These are phyloP conservation scores for Xeromyces bisporus DNA, from an alignment of 495 filamentous ascomycete species.

Conservation along the genomic window DNA sequence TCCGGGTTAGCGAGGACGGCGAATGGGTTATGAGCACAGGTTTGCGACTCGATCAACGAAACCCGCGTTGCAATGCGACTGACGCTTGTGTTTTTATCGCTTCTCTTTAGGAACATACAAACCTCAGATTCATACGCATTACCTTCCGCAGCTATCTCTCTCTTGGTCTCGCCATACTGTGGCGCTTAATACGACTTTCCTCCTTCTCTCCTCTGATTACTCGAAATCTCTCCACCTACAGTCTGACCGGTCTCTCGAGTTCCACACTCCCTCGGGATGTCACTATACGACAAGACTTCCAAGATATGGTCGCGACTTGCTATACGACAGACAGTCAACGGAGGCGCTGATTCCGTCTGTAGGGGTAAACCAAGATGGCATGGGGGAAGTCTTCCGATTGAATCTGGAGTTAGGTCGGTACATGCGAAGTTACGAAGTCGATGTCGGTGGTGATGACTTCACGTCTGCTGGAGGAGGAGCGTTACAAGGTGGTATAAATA, in stretches of 20 bases:
- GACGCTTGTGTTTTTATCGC: constrained; percentile 4
- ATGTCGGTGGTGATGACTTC: constrained; percentile 70
- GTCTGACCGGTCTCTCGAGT: constrained; percentile 76
- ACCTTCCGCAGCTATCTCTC: constrained; percentile 79
- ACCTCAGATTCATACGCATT: constrained; percentile 91
- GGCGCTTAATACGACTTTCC: constrained; percentile 83
- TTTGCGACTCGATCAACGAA: constrained; percentile 17
- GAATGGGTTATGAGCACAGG: constrained; percentile 98
- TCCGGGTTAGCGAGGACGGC: constrained; percentile 86
- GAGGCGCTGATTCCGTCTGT: constrained; percentile 80
- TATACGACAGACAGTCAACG: constrained; percentile 69
- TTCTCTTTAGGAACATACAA: constrained; percentile 56
- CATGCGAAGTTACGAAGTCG: constrained; percentile 64
- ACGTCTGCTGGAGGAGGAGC: constrained; percentile 44
- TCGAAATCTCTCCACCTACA: constrained; percentile 91
- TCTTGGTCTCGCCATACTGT: constrained; percentile 87
- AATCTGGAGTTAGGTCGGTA: constrained; percentile 85
- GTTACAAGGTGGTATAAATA: constrained; percentile 66
- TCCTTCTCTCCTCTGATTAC: constrained; percentile 84
- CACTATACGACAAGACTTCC: constrained; percentile 80
- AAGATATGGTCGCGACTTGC: constrained; percentile 77
- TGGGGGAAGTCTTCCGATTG: constrained; percentile 80
- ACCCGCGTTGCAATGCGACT: constrained; percentile 2
- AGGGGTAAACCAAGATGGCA: constrained; percentile 66
- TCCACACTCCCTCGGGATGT: constrained; percentile 79